Base-by-base conservation (phyloP, 2,329 filamentous ascomycete species). In the Arthroderma sp. region DNA sequence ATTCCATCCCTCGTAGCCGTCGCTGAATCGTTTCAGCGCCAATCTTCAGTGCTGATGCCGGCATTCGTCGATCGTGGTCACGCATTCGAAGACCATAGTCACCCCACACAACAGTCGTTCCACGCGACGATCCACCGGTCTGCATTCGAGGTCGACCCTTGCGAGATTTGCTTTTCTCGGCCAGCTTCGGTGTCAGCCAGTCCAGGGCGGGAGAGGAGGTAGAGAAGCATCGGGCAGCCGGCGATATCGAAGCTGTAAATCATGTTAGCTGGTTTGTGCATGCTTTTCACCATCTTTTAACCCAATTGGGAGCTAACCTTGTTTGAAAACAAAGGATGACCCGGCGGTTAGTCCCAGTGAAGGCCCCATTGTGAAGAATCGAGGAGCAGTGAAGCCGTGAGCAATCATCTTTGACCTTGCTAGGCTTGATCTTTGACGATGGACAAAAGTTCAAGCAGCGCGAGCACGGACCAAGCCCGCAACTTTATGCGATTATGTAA, bases 81-180 rank as follows among this genome's bases (percentile, higher is more conserved):
- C 74, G 80, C 80, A 98, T 91, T 46, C 91, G 84, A 54, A 98
- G 70, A 6, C 91, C 91, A 61, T 88, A 98, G 64, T 96, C 88
- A 45, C 91, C 91, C 86, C 87, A 96, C 46, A 93, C 80, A 15
- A 98, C 83, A 0, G 89, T 96, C 32, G 91, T 98, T 54, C 91
- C 91, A 63, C 93, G 87, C 32, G 76, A 80, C 45, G 85, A 93
- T 49, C 91, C 91, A 50, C 91, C 91, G 0, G 88, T 98, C 27
- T 85, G 77, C 40, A 96, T 87, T 56, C 86, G 79, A 41, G 85
- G 82, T 1, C 87, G 78, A 34, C 89, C 91, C 69, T 95, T 95
- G 52, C 75, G 76, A 54, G 87, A 88, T 72, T 93, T 94, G 64
- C 85, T 86, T 59, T 79, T 82, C 61, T 86, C 88, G 52, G 85